Conservation (phyloP, 2,329 filamentous ascomycete species). For the Scedosporium dehoogii region DNA sequence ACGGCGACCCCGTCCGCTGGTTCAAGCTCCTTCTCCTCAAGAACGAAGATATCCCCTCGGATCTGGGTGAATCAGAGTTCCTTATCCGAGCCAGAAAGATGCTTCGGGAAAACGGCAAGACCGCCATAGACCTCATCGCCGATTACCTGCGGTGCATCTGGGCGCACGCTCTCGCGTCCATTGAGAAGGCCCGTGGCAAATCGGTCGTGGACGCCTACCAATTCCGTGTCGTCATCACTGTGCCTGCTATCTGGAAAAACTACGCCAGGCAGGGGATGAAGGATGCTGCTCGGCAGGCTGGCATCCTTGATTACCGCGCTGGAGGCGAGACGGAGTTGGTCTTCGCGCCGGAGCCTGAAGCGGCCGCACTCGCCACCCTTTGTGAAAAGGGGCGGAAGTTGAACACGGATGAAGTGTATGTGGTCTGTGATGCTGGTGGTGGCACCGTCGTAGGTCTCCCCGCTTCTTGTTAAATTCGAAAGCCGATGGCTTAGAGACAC, state of each 20-base stretch:
- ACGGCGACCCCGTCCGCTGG: conserved; percentile 22
- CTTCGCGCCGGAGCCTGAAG: conserved; percentile 34
- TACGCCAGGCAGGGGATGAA: conserved; percentile 27
- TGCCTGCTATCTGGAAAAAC: conserved; percentile 35
- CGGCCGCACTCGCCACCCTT: conserved; percentile 29
- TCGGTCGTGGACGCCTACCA: conserved; percentile 13
- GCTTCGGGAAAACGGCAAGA: conserved; percentile 8
- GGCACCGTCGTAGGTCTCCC: conserved; percentile 10
- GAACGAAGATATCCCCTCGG: conserved; percentile 15
- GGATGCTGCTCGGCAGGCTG: conserved; percentile 22
- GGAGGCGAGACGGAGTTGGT: conserved; percentile 20
- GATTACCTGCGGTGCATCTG: conserved; percentile 24
- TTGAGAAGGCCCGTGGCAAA: conserved; percentile 16
- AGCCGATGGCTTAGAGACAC: conserved; percentile 14
- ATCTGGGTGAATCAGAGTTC: conserved; percentile 14
- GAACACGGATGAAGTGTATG: conserved; percentile 12
- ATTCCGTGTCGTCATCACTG: conserved; percentile 28
- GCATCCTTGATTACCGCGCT: conserved; percentile 20
- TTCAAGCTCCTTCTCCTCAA: conserved; percentile 31
- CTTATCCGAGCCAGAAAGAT: conserved; percentile 9
- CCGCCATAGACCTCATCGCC: conserved; percentile 18
- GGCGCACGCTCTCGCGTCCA: conserved; percentile 17
- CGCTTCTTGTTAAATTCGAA: not conserved
- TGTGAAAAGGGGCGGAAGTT: conserved; percentile 16
- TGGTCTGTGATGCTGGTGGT: conserved; percentile 27